These are phyloP conservation scores for Camelina neglecta DNA, from an alignment of 345 rosid species.

Conservation along the genomic window DNA sequence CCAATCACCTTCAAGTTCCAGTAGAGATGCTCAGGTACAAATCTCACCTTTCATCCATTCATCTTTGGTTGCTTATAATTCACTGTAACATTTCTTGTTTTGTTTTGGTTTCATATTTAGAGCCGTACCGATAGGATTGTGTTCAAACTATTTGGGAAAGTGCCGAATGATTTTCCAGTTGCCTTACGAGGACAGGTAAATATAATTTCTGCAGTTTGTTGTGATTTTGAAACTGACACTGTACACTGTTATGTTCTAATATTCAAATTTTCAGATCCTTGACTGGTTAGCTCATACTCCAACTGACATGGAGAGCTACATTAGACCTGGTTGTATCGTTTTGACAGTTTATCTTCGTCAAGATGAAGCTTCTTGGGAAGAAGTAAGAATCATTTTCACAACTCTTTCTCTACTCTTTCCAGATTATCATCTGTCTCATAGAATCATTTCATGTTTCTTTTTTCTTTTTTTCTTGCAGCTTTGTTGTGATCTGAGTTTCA, in stretches of 20 bases:
- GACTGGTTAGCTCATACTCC: constrained; percentile 94
- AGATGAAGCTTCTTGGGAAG: constrained; percentile 84
- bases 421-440: constrained; percentile 34
- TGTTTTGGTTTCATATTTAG: constrained; percentile 49
- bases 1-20: constrained; percentile 93
- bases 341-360: constrained; percentile 88
- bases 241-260: constrained; percentile 24
- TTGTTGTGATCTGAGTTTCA: constrained; percentile 67
- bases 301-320: constrained; percentile 97
- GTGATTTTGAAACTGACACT: constrained; percentile 27
- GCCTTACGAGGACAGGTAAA: constrained; percentile 84
- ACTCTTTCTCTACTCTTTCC: not conserved
- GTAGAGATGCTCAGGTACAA: constrained; percentile 82
- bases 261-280: constrained; percentile 67
- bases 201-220: not conserved
- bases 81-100: constrained; percentile 3
- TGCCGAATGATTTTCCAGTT: constrained; percentile 83
- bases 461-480: constrained; percentile 54
- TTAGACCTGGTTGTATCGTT: constrained; percentile 93
- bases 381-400: constrained; percentile 53
- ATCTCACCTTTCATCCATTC: not conserved
- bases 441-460: not conserved
- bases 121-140: constrained; percentile 87
- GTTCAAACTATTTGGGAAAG: constrained; percentile 93
- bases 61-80: constrained; percentile 15